Percentiles rank a stretch among this genome's conserved stretches.
Conservation (phyloP, 2,329 filamentous ascomycete species). For the Eurotiales sp. region DNA sequence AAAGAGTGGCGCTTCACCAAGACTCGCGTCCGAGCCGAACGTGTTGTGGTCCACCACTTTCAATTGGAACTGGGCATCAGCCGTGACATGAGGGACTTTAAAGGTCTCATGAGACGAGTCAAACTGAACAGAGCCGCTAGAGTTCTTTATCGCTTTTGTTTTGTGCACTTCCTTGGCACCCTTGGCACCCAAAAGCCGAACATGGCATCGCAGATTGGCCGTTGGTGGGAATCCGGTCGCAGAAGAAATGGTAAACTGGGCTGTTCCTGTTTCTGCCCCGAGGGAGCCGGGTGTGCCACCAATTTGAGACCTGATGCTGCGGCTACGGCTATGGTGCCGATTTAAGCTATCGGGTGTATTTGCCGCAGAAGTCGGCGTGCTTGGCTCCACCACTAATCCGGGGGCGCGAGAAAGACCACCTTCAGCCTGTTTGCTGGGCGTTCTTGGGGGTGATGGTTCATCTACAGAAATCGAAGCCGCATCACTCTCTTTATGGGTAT, state of each 20-base stretch:
- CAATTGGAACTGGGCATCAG: constrained; percentile 82
- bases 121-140: constrained; percentile 61
- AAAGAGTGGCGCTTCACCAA: constrained; percentile 86
- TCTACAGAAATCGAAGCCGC: constrained; percentile 15
- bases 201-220: constrained; percentile 72
- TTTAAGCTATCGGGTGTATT: constrained; percentile 18
- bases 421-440: constrained; percentile 18
- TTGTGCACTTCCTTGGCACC: constrained; percentile 77
- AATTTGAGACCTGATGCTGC: constrained; percentile 50
- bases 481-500: constrained; percentile 46
- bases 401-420: constrained; percentile 19
- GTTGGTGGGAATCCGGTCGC: constrained; percentile 73
- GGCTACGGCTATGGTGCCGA: constrained; percentile 43
- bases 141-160: constrained; percentile 81
- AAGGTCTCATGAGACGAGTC: constrained; percentile 67
- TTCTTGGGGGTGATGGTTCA: constrained; percentile 19
- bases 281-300: constrained; percentile 25
- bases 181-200: constrained; percentile 66
- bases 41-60: constrained; percentile 80
- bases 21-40: constrained; percentile 75
- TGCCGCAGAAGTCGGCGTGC: constrained; percentile 18
- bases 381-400: constrained; percentile 29
- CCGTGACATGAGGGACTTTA: constrained; percentile 65
- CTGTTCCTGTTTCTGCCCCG: constrained; percentile 64
- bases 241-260: constrained; percentile 73